Evolutionary conservation across 208 protist species (phyloP).

Genomic region (Leishmania arabica): DNA sequence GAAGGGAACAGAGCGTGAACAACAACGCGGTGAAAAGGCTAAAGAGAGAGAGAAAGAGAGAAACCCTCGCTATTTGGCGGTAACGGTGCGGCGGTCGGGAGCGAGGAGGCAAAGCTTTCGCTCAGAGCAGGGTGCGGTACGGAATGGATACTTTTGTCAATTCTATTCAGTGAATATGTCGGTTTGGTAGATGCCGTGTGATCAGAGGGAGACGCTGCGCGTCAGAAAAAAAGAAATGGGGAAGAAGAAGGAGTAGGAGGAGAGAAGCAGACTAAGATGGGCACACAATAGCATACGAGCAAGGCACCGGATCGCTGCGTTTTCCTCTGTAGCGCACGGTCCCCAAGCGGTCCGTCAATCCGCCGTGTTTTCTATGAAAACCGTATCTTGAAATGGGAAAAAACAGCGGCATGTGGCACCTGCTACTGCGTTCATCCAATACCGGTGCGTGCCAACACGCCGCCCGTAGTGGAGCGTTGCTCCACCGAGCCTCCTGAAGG

Average conservation of each 20-base stretch:
- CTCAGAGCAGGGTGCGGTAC: background rate
- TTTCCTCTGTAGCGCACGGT: background rate
- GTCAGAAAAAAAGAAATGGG: background rate
- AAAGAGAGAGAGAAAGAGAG: background rate
- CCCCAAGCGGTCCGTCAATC: background rate
- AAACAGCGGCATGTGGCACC: too few relatives aligned
- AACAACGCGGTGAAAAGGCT: background rate
- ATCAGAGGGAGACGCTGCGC: background rate
- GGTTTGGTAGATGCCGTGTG: background rate
- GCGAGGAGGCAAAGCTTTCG: background rate
- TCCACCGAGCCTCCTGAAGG: background rate
- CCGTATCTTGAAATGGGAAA: background rate
- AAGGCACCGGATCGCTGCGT: background rate
- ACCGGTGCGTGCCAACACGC: too few relatives aligned
- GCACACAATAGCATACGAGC: background rate
- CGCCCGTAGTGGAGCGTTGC: background rate
- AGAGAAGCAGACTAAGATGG: background rate
- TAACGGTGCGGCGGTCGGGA: background rate
- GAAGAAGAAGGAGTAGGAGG: background rate
- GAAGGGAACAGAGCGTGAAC: too few relatives aligned
- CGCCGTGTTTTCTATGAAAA: background rate
- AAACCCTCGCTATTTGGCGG: background rate
- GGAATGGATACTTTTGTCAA: background rate
- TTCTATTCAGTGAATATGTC: background rate
- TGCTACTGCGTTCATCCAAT: background rate